Base-by-base conservation (phyloP, 768 basidiomycete genomes). In the Leccinum imitatum region DNA sequence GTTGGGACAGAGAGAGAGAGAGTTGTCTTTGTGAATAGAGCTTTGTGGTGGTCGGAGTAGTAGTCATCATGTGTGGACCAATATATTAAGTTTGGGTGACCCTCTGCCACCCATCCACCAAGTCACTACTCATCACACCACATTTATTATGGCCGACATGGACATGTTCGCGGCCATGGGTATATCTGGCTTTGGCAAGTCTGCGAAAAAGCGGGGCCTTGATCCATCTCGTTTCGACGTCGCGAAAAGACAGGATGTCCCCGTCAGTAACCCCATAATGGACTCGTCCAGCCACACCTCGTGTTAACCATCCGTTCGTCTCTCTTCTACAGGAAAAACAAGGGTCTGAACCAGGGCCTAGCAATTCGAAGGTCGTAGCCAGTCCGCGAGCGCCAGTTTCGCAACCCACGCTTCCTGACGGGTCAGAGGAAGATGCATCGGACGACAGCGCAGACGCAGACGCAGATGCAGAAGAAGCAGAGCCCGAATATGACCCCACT, bases 111-210 rank as follows among this genome's bases (percentile, higher is more conserved):
- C 30, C 54, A n/a, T 30, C 21, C 33, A 50, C 39, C 19, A 41
- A 27, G 23, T 10, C 17, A 14, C 39, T n/a, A 31, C 54, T 23
- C 19, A 53, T 53, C 14, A 15, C 14, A 48, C 60, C 37, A 48
- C 65, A 58, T 48, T n/a, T 46, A 46, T 46, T 13, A 84, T 84
- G 83, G 73, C 73, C 25, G 84, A 87, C 73, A 80, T 81, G 76
- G 90, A 92, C 61, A 75, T 93, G 19, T 82, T 93, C 67, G 85
- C 88, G 2, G 84, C 87, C 11, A 93, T 95, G 88, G 92, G 92
- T 6, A 90, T 94, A 58, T 67, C 84, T 67, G 89, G 89, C 23
- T 95, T 95, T 69, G 93, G 93, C 25, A 94, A 93, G 76, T 74
- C 86, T 48, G 69, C 76, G 25, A 82, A 85, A 71, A 86, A 86